Evolutionary conservation across 495 filamentous ascomycete species (phyloP).

Genomic region (Hypoxylon crocopeplum): DNA sequence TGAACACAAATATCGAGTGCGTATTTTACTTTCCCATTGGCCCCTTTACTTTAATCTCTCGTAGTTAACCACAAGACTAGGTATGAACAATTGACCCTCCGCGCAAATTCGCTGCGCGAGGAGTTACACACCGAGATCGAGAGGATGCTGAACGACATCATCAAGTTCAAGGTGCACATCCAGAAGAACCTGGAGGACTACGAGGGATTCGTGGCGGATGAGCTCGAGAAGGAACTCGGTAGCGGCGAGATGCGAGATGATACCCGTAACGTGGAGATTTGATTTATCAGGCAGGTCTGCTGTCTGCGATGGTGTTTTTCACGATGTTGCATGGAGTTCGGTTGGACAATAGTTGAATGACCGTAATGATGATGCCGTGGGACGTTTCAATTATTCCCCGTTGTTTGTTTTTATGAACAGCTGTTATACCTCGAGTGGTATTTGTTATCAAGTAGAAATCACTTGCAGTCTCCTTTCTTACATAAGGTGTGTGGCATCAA

Average conservation of each 20-base stretch:
- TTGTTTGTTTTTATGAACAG: too few relatives aligned
- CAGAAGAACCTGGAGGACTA: constrained; percentile 92
- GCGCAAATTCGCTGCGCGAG: constrained; percentile 83
- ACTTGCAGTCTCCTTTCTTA: too few relatives aligned
- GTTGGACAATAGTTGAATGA: constrained; percentile 21
- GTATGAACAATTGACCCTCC: constrained; percentile 88
- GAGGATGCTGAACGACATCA: constrained; percentile 94
- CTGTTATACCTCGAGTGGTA: too few relatives aligned
- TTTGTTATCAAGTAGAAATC: too few relatives aligned
- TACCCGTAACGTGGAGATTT: constrained; percentile 41
- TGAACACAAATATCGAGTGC: constrained; percentile 94
- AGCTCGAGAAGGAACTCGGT: constrained; percentile 82
- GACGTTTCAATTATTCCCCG: too few relatives aligned
- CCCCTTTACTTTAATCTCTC: background rate
- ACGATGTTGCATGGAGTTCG: constrained; percentile 30
- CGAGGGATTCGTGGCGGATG: constrained; percentile 88
- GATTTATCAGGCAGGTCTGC: constrained; percentile 19
- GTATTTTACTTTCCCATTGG: constrained; percentile 39
- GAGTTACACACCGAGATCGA: constrained; percentile 96
- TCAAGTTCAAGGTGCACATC: constrained; percentile 97
- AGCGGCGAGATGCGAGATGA: constrained; percentile 55
- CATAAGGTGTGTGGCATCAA: too few relatives aligned
- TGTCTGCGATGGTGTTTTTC: background rate
- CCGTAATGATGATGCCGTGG: constrained; percentile 26
- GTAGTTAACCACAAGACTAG: constrained; percentile 50